These are phyloP conservation scores for Fusarium palustre DNA, from an alignment of 2,329 filamentous ascomycete species.

Conservation along the genomic window DNA sequence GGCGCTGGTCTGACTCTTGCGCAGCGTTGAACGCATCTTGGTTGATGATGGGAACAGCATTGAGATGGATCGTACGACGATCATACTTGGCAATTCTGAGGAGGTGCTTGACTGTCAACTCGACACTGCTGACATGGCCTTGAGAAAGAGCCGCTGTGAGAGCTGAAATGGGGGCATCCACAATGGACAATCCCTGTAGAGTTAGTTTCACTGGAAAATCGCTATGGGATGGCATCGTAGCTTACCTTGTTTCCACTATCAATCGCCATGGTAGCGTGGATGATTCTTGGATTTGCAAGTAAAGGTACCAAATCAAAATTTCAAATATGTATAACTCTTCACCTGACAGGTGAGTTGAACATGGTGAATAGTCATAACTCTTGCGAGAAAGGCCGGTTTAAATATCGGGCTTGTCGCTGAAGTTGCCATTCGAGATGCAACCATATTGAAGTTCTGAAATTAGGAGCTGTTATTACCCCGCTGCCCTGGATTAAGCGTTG, in stretches of 20 bases:
- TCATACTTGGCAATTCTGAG: slow-evolving; percentile 14
- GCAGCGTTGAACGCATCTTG: not conserved
- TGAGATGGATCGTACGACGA: not conserved
- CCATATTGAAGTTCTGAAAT: rapidly evolving
- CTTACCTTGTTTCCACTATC: not conserved
- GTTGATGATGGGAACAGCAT: slow-evolving; percentile 3
- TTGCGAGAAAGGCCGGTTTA: not conserved
- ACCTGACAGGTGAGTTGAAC: no score
- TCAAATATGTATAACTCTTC: no score
- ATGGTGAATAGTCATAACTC: not conserved
- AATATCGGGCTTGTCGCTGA: not conserved
- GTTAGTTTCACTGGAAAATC: not conserved
- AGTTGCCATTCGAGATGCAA: not conserved
- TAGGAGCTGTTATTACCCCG: not conserved
- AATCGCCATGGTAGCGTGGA: not conserved
- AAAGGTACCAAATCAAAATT: not conserved
- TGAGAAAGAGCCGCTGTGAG: slow-evolving; percentile 1
- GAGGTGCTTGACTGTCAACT: slow-evolving; percentile 1
- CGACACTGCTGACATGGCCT: slow-evolving; percentile 3
- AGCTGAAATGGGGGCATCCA: not conserved
- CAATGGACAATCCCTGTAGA: not conserved
- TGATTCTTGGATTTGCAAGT: not conserved
- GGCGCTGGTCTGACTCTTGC: slow-evolving; percentile 2
- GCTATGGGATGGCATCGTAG: rapidly evolving
- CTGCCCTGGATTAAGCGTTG: rapidly evolving